A percentile compares a stretch with the other conserved stretches of the same genome.
These are phyloP conservation scores for Epicoccum nigrum DNA, from an alignment of 2,329 filamentous ascomycete species.

Conservation along the genomic window DNA sequence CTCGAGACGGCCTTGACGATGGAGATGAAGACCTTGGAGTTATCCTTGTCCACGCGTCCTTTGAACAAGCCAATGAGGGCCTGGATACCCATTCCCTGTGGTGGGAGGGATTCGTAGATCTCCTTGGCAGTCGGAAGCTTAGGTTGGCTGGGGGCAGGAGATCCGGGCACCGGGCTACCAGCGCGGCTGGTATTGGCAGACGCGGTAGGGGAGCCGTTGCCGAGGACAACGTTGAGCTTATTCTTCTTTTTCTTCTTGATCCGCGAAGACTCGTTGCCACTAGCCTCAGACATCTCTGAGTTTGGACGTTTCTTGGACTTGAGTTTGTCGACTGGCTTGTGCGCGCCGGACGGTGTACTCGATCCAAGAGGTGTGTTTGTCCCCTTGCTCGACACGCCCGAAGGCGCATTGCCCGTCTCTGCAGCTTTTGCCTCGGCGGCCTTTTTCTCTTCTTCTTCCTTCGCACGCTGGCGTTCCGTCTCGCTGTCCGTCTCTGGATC, in stretches of 20 bases:
- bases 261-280: constrained; percentile 84
- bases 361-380: constrained; percentile 62
- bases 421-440: constrained; percentile 54
- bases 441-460: constrained; percentile 60
- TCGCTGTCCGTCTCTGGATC: constrained; percentile 62
- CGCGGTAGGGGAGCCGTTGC: constrained; percentile 61
- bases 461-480: constrained; percentile 65
- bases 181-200: constrained; percentile 67
- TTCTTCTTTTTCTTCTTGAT: constrained; percentile 71
- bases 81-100: constrained; percentile 52
- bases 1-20: constrained; percentile 50
- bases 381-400: constrained; percentile 71
- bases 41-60: constrained; percentile 46
- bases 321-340: constrained; percentile 56
- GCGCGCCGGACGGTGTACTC: constrained; percentile 54
- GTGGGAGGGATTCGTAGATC: constrained; percentile 53
- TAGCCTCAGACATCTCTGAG: constrained; percentile 87
- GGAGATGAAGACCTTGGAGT: constrained; percentile 50
- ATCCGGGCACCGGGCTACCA: constrained; percentile 49
- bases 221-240: constrained; percentile 58
- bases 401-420: constrained; percentile 52
- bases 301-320: constrained; percentile 78
- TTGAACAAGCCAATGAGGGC: constrained; percentile 52
- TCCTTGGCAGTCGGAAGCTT: constrained; percentile 52
- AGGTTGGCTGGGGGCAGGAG: constrained; percentile 29